phyloP scores from a whole-genome alignment of 768 basidiomycete genomes.

The Suillus hirtellus region DNA sequence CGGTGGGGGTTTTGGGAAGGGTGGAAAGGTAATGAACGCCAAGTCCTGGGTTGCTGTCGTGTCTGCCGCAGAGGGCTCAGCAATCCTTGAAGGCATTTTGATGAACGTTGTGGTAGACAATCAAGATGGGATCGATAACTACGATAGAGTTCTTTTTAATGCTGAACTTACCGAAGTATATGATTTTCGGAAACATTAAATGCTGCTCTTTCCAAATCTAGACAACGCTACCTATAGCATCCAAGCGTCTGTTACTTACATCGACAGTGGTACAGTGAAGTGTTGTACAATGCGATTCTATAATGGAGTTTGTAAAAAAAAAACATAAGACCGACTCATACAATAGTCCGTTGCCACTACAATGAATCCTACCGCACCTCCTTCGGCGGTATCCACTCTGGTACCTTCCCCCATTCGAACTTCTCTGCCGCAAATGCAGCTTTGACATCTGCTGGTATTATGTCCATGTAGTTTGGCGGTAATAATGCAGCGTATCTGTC shows the following conservation, averaged over 20 bases:
- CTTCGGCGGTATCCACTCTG: slow-evolving; percentile 73
- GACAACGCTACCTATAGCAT: slow-evolving; percentile 1
- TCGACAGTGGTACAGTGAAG: not conserved
- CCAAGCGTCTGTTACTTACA: not conserved
- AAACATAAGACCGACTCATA: slow-evolving; percentile 2
- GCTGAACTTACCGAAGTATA: too few relatives aligned
- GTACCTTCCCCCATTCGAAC: slow-evolving; percentile 72
- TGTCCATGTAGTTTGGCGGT: slow-evolving; percentile 57
- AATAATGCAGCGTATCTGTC: slow-evolving; percentile 59
- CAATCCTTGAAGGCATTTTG: slow-evolving; percentile 21
- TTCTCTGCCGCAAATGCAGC: slow-evolving; percentile 54
- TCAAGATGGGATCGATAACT: slow-evolving; percentile 14
- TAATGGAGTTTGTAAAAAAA: slow-evolving; percentile 6
- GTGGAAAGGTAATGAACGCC: slow-evolving; percentile 41
- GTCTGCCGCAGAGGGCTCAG: slow-evolving; percentile 21
- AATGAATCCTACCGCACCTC: slow-evolving; percentile 45
- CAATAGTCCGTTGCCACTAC: not conserved
- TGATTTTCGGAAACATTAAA: too few relatives aligned
- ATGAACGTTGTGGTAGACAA: slow-evolving; percentile 17
- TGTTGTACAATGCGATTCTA: slow-evolving; percentile 2
- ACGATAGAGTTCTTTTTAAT: not conserved
- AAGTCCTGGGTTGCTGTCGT: slow-evolving; percentile 16
- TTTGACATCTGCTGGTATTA: slow-evolving; percentile 50
- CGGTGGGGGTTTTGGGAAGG: slow-evolving; percentile 46
- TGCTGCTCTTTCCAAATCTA: slow-evolving; percentile 18